phyloP scores from a whole-genome alignment of 2,329 filamentous ascomycete species.

The Exserohilum turcica region DNA sequence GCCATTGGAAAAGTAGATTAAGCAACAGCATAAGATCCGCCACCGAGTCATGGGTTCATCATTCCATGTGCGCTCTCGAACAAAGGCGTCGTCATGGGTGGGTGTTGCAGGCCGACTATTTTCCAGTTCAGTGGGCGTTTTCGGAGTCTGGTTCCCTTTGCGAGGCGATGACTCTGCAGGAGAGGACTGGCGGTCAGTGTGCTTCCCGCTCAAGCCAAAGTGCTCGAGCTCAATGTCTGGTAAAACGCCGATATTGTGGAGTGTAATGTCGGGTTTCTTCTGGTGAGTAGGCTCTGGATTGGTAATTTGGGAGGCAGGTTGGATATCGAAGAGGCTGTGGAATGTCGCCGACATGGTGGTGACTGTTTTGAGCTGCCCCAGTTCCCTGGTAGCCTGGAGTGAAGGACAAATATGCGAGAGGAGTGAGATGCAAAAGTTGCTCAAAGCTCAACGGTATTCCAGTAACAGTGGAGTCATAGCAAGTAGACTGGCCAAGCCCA shows the following conservation, averaged over 20 bases:
- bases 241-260: slow-evolving; percentile 24
- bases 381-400: neutral
- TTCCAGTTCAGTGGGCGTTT: slow-evolving; percentile 55
- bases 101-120: slow-evolving; percentile 61
- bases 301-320: slow-evolving; percentile 43
- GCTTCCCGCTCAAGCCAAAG: slow-evolving; percentile 24
- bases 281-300: slow-evolving; percentile 48
- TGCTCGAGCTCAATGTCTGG: slow-evolving; percentile 46
- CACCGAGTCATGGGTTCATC: slow-evolving; percentile 70
- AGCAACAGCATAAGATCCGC: slow-evolving; percentile 66
- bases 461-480: neutral
- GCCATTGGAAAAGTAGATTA: slow-evolving; percentile 71
- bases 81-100: slow-evolving; percentile 46
- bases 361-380: neutral
- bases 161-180: slow-evolving; percentile 15
- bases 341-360: slow-evolving; percentile 47
- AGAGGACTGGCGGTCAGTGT: slow-evolving; percentile 29
- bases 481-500: neutral
- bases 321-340: slow-evolving; percentile 51
- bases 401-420: neutral
- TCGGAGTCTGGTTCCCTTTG: slow-evolving; percentile 32
- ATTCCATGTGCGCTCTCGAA: slow-evolving; percentile 62
- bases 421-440: neutral
- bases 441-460: neutral
- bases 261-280: slow-evolving; percentile 25